phyloP scores from a whole-genome alignment of 768 basidiomycete species.

The Trichaptum fuscoviolaceum region DNA sequence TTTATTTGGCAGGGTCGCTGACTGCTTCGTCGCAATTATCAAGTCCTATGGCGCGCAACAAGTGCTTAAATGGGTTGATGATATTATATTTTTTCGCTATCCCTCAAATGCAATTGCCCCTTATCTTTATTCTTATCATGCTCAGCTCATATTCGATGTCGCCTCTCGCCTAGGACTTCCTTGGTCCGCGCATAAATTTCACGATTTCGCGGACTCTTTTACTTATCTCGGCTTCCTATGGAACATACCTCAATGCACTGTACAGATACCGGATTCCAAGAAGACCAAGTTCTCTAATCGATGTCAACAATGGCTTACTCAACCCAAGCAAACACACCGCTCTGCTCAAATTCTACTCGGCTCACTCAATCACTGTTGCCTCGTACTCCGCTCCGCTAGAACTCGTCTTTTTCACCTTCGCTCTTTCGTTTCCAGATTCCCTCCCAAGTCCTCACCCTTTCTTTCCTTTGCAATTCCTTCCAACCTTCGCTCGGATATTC shows the following conservation, averaged over 20 bases:
- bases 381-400: slow-evolving; percentile 27
- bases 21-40: slow-evolving; percentile 25
- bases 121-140: slow-evolving; percentile 3
- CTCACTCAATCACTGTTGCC: slow-evolving; percentile 28
- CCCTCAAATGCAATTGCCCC: not conserved
- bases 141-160: not conserved
- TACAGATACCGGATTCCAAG: slow-evolving; percentile 28
- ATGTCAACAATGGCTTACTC: slow-evolving; percentile 5
- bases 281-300: slow-evolving; percentile 19
- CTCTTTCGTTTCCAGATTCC: slow-evolving; percentile 13
- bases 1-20: slow-evolving; percentile 27
- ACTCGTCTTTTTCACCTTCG: slow-evolving; percentile 26
- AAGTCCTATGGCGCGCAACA: slow-evolving; percentile 14
- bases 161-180: slow-evolving; percentile 2
- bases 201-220: slow-evolving; percentile 14
- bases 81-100: slow-evolving; percentile 28
- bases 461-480: slow-evolving; percentile 14
- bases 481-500: slow-evolving; percentile 16
- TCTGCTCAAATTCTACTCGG: not conserved
- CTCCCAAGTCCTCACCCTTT: slow-evolving; percentile 1
- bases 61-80: slow-evolving; percentile 32
- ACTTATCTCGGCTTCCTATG: slow-evolving; percentile 28
- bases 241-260: slow-evolving; percentile 20
- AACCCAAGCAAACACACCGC: not conserved
- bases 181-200: not conserved